phyloP scores from a whole-genome alignment of 2,329 filamentous ascomycete genomes.

The Cladophialophora yegresii region DNA sequence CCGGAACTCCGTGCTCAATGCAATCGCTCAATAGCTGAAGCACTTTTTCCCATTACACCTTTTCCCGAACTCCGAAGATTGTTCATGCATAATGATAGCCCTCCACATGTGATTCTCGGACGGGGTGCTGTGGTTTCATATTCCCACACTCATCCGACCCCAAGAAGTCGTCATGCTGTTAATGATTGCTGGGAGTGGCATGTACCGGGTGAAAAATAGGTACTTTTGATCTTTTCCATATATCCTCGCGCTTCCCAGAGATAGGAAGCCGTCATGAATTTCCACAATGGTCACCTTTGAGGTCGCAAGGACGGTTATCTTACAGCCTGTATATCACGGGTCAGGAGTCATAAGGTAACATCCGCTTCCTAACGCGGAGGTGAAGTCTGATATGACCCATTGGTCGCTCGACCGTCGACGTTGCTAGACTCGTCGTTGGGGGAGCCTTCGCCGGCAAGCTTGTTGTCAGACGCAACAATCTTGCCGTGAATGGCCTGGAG shows the following conservation, averaged over 20 bases:
- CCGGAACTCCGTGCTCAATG: slow-evolving; percentile 4
- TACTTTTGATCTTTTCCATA: not conserved
- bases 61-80: not conserved
- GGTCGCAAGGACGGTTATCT: not conserved
- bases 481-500: slow-evolving; percentile 36
- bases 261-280: not conserved
- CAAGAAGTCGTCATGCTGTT: not conserved
- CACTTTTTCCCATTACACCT: not conserved
- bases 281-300: not conserved
- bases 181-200: not conserved
- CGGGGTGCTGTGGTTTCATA: not conserved
- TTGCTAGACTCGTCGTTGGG: slow-evolving; percentile 34
- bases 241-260: not conserved
- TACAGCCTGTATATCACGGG: not conserved
- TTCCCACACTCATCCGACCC: not conserved
- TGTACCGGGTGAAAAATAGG: not conserved
- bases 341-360: not conserved
- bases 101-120: not conserved
- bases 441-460: slow-evolving; percentile 35
- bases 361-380: slow-evolving; percentile 28
- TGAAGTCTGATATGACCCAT: slow-evolving; percentile 36
- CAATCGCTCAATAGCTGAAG: not conserved
- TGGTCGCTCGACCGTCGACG: slow-evolving; percentile 31
- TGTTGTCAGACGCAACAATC: slow-evolving; percentile 37
- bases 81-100: slow-evolving; percentile 3